These are phyloP conservation scores for Psilocybe tampanensis DNA, from an alignment of 768 basidiomycete genomes.

Conservation along the genomic window DNA sequence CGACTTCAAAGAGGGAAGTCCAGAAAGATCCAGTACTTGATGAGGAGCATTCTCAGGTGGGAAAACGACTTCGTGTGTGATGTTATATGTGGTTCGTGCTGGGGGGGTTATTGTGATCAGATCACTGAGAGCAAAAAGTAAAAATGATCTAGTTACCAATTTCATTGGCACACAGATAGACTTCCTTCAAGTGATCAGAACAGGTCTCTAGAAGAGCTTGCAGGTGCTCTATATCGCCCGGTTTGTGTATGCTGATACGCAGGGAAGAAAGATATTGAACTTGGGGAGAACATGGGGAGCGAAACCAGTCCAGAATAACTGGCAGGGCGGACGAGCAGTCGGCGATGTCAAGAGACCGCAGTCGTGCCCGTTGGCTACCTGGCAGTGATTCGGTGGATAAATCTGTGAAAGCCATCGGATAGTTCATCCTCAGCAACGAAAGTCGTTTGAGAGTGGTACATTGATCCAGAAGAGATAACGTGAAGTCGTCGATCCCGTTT, in stretches of 20 bases:
- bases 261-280: not conserved
- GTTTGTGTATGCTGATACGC: not conserved
- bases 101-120: not conserved
- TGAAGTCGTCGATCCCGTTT: conserved; percentile 9
- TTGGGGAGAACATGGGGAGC: not conserved
- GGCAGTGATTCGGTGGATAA: not conserved
- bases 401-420: not conserved
- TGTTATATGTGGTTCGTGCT: not conserved
- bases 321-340: not conserved
- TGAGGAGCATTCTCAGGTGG: not conserved
- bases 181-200: not conserved
- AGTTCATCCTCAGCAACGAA: not conserved
- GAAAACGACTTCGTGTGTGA: not conserved
- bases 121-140: not conserved
- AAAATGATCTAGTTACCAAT: not conserved
- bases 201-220: not conserved
- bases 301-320: not conserved
- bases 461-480: conserved; percentile 3
- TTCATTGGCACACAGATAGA: not conserved
- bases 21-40: conserved; percentile 2
- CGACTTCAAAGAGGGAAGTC: not conserved
- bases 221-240: not conserved
- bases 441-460: conserved; percentile 7
- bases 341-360: not conserved
- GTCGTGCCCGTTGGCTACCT: not conserved